A percentile compares a stretch with the other conserved stretches of the same genome.
These are phyloP conservation scores for Daucus carota DNA, from an alignment of 129 eudicot species.

Conservation along the genomic window DNA sequence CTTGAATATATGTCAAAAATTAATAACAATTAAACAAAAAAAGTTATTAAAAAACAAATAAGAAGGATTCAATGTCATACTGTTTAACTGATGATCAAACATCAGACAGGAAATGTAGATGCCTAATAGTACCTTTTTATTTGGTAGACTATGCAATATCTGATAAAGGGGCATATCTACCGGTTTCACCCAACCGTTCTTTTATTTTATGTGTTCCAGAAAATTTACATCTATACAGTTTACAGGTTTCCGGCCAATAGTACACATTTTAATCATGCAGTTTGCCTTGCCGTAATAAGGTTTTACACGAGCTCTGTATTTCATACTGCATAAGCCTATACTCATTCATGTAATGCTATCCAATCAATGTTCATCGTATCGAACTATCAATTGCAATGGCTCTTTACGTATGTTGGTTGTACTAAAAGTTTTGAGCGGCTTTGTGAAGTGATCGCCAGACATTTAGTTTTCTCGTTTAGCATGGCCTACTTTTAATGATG, in stretches of 20 bases:
- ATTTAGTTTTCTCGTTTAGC: background rate
- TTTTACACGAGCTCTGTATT: background rate
- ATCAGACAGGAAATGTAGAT: background rate
- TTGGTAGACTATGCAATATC: background rate
- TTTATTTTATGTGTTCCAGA: background rate
- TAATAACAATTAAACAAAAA: background rate
- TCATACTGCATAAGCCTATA: background rate
- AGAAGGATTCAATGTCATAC: background rate
- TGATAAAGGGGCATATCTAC: background rate
- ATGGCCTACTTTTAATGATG: background rate
- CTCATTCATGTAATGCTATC: background rate
- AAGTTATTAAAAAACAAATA: background rate
- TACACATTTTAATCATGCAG: background rate
- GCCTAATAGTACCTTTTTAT: background rate
- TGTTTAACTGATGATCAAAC: background rate
- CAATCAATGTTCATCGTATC: background rate
- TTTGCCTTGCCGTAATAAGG: background rate
- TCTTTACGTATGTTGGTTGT: too few relatives aligned
- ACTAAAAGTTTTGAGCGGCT: too few relatives aligned
- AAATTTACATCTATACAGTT: conserved; percentile 1
- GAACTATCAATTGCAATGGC: background rate
- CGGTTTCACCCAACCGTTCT: background rate
- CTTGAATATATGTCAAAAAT: background rate
- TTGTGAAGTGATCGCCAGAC: background rate
- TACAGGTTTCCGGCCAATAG: background rate